phyloP scores from a whole-genome alignment of 352 stramenopile genomes.

The Globisporangium solare region DNA sequence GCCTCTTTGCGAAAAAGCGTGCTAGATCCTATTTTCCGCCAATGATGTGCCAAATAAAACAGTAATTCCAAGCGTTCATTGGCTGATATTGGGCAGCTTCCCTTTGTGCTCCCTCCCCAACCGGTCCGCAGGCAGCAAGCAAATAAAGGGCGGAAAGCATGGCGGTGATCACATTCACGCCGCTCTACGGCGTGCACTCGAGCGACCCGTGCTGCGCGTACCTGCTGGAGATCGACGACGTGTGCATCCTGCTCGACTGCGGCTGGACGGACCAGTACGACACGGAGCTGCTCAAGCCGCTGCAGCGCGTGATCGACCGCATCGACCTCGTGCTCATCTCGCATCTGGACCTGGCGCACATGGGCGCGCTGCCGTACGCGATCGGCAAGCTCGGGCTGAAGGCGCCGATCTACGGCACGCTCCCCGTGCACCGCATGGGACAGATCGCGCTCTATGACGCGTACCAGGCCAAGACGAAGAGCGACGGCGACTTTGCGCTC shows the following conservation, averaged over 20 bases:
- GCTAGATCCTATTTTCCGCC: not conserved
- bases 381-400: conserved; percentile 82
- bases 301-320: conserved; percentile 78
- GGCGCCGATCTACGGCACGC: conserved; percentile 91
- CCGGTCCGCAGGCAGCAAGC: too few species aligned
- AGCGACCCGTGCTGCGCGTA: conserved; percentile 80
- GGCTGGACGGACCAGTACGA: conserved; percentile 89
- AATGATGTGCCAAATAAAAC: conserved; percentile 1
- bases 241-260: conserved; percentile 89
- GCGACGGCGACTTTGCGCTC: conserved; percentile 90
- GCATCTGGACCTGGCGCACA: conserved; percentile 87
- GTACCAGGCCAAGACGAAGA: conserved; percentile 89
- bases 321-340: conserved; percentile 90
- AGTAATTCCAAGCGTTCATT: not conserved
- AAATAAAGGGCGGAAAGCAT: conserved; percentile 25
- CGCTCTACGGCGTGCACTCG: conserved; percentile 84
- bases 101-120: not conserved
- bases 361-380: conserved; percentile 88
- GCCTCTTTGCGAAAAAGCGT: too few species aligned
- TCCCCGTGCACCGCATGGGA: conserved; percentile 95
- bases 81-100: not conserved
- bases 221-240: conserved; percentile 89
- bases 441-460: conserved; percentile 96
- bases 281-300: conserved; percentile 71
- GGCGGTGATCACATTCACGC: conserved; percentile 90